Conservation (phyloP, 257 asterid species). For the Ajuga chamaepitys region DNA sequence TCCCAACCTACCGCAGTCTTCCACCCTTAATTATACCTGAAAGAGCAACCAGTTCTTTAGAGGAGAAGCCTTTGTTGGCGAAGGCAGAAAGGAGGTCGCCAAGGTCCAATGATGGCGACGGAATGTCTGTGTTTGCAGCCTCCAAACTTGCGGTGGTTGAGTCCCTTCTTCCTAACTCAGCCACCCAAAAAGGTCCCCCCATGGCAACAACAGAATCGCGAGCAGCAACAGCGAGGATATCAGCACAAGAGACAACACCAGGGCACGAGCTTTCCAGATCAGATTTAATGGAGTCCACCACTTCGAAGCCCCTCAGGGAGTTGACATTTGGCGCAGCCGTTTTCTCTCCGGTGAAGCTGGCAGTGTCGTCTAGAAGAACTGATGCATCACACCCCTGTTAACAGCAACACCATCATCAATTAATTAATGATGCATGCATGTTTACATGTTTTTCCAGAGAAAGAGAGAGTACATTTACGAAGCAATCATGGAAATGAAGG, state of each 20-base stretch:
- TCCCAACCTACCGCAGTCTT: too few species aligned
- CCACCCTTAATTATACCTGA: too few species aligned
- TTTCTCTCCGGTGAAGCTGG: slow-evolving; percentile 53
- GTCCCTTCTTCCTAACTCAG: slow-evolving; percentile 53
- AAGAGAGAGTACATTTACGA: slow-evolving; percentile 46
- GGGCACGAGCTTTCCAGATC: slow-evolving; percentile 38
- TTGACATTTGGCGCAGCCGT: slow-evolving; percentile 32
- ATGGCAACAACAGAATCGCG: slow-evolving; percentile 52
- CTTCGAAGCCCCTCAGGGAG: slow-evolving; percentile 46
- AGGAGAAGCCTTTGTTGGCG: slow-evolving; percentile 46
- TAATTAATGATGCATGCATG: neutral
- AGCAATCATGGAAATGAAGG: slow-evolving; percentile 72
- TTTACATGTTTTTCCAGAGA: slow-evolving; percentile 12
- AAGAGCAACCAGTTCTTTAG: slow-evolving; percentile 57
- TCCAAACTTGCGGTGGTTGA: slow-evolving; percentile 48
- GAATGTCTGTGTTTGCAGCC: slow-evolving; percentile 45
- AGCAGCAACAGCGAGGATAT: slow-evolving; percentile 50
- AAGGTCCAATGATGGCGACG: slow-evolving; percentile 44
- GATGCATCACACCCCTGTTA: slow-evolving; percentile 72
- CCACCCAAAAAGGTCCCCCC: slow-evolving; percentile 60
- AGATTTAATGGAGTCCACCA: slow-evolving; percentile 43
- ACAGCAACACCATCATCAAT: too few species aligned
- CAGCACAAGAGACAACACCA: slow-evolving; percentile 57
- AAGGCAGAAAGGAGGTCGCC: slow-evolving; percentile 39
- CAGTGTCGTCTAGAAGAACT: slow-evolving; percentile 44